phyloP scores from a whole-genome alignment of 2,329 filamentous ascomycete species.

The Parafenestella ontariensis region DNA sequence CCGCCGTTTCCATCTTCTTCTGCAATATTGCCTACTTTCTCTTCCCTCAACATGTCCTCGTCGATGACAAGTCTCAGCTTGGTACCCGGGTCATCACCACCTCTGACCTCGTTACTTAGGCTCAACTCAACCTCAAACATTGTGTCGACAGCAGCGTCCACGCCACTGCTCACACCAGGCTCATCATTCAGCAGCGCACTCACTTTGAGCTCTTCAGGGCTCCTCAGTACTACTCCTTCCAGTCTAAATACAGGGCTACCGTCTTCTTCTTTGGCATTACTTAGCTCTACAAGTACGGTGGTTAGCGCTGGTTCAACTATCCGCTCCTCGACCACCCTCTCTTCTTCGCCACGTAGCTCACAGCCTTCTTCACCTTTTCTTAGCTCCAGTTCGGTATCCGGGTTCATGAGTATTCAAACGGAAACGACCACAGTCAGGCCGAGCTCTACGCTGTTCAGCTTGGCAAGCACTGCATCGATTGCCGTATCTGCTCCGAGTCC shows the following conservation, averaged over 20 bases:
- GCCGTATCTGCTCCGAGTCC: too few relatives aligned
- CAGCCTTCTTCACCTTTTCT: background rate
- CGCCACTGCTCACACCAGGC: background rate
- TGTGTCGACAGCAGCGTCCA: background rate
- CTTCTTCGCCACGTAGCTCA: background rate
- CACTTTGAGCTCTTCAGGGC: background rate
- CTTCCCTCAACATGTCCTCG: too few relatives aligned
- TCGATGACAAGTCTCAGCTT: too few relatives aligned
- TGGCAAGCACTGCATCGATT: too few relatives aligned
- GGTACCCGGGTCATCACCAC: too few relatives aligned
- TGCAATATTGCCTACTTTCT: too few relatives aligned
- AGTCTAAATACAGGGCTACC: too few relatives aligned
- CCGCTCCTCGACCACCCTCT: background rate
- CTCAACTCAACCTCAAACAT: too few relatives aligned
- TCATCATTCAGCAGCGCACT: background rate
- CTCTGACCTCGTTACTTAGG: too few relatives aligned
- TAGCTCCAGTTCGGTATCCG: background rate
- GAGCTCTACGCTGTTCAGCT: background rate
- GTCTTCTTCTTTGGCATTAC: background rate
- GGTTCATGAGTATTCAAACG: slow-evolving; percentile 9
- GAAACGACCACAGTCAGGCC: slow-evolving; percentile 2
- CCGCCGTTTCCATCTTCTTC: too few relatives aligned
- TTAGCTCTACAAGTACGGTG: background rate
- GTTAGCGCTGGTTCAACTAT: background rate
- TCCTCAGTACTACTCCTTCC: background rate